Evolutionary conservation across 73 alveolate genomes (phyloP).

Genomic region (Stentor coeruleus): DNA sequence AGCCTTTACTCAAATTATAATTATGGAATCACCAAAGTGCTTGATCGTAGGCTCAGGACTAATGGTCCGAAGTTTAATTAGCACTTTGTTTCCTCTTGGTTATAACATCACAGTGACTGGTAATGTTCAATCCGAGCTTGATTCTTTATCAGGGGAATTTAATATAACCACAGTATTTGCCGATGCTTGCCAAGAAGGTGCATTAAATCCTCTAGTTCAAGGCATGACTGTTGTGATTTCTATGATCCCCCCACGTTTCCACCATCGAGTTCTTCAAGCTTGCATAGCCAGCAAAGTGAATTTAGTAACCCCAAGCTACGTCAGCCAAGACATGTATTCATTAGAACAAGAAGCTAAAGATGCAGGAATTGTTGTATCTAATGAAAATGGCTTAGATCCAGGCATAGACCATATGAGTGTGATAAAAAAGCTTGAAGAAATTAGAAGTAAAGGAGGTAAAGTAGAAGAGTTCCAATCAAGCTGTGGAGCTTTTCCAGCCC

Average conservation of each 20-base stretch:
- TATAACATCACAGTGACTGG: not conserved
- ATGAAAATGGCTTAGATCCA: slow-evolving; percentile 67
- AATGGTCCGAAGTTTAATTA: slow-evolving; percentile 11
- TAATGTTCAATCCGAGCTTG: not conserved
- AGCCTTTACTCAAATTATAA: not conserved
- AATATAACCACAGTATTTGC: not conserved
- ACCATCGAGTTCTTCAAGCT: slow-evolving; percentile 45
- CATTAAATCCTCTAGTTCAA: not conserved
- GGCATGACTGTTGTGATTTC: slow-evolving; percentile 46
- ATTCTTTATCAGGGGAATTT: not conserved
- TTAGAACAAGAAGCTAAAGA: slow-evolving; percentile 44
- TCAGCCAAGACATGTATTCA: slow-evolving; percentile 42
- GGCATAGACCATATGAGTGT: slow-evolving; percentile 72
- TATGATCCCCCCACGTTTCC: slow-evolving; percentile 63
- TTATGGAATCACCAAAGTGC: slow-evolving; percentile 16
- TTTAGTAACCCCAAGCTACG: slow-evolving; percentile 56
- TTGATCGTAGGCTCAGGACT: slow-evolving; percentile 11
- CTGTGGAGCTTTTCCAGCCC: slow-evolving; percentile 77
- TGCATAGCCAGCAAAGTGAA: slow-evolving; percentile 40
- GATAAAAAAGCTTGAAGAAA: slow-evolving; percentile 48
- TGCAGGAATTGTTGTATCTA: slow-evolving; percentile 55
- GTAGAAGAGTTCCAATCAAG: slow-evolving; percentile 50
- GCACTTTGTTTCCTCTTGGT: not conserved
- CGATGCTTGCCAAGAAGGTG: not conserved
- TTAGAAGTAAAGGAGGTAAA: slow-evolving; percentile 42